Conservation (phyloP, 192 early-diverging fungal genomes). For the Coemansia brasiliensis region DNA sequence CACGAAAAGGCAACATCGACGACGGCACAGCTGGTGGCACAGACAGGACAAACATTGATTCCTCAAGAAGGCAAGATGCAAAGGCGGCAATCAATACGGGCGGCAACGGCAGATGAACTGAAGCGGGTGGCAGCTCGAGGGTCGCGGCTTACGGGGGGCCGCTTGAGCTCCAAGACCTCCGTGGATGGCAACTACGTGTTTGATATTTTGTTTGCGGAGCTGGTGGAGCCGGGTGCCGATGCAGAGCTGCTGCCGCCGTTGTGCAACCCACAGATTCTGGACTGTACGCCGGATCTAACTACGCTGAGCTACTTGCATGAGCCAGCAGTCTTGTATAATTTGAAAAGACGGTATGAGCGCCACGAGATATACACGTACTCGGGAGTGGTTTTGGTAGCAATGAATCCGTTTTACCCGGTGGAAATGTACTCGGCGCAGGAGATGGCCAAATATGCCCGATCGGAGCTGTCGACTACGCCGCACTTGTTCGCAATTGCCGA, state of each 20-base stretch:
- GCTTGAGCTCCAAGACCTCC: conserved; percentile 36
- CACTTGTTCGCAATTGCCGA: conserved; percentile 99
- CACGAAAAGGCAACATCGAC: conserved; percentile 38
- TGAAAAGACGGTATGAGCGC: conserved; percentile 85
- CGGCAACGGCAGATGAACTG: conserved; percentile 38
- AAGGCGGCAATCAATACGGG: conserved; percentile 24
- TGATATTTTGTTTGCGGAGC: conserved; percentile 44
- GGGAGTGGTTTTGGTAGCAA: conserved; percentile 96
- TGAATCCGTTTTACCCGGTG: conserved; percentile 90
- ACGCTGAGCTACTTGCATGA: conserved; percentile 92
- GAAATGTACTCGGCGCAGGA: conserved; percentile 83
- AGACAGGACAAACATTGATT: conserved; percentile 17
- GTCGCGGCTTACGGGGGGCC: conserved; percentile 50
- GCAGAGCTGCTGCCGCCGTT: conserved; percentile 74
- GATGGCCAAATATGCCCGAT: conserved; percentile 86
- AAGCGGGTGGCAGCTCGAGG: conserved; percentile 36
- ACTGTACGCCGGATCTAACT: conserved; percentile 86
- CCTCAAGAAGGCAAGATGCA: background rate
- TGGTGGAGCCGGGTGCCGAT: conserved; percentile 43
- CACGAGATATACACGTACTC: conserved; percentile 98
- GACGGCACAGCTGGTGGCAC: conserved; percentile 39
- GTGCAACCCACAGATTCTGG: conserved; percentile 88
- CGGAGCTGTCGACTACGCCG: conserved; percentile 72
- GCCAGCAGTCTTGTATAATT: conserved; percentile 90
- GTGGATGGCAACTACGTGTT: conserved; percentile 35